Percentiles rank a stretch among this genome's conserved stretches.
Conservation (phyloP, 129 eudicot species). For the Mikania micrantha region DNA sequence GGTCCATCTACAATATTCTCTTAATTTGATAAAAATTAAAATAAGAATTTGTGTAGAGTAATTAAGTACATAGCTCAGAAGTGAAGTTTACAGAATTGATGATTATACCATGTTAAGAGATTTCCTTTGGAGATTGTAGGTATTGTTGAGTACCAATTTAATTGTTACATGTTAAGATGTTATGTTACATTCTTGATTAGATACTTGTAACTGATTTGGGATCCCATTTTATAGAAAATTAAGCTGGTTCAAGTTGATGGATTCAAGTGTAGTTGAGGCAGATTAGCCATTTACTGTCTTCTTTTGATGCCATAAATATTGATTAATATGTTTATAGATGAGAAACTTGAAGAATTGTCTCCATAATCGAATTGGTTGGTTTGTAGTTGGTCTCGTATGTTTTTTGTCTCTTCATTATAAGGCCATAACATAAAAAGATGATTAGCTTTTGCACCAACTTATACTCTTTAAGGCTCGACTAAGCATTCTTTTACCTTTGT, state of each 20-base stretch:
- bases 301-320: no score
- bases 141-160: constrained; percentile 3
- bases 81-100: constrained; percentile 16
- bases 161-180: constrained; percentile 17
- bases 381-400: constrained; percentile 4
- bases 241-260: constrained; percentile 10
- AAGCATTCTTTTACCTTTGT: constrained; percentile 15
- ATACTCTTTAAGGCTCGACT: constrained; percentile 17
- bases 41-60: constrained; percentile 28
- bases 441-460: constrained; percentile 18
- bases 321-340: no score
- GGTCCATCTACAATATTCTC: constrained; percentile 24
- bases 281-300: no score
- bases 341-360: neutral
- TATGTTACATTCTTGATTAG: constrained; percentile 12
- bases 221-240: constrained; percentile 4
- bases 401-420: constrained; percentile 3
- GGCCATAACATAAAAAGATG: constrained; percentile 14
- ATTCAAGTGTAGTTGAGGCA: no score
- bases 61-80: constrained; percentile 33
- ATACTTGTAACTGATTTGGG: constrained; percentile 16
- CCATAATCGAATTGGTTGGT: constrained; percentile 5
- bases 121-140: constrained; percentile 10
- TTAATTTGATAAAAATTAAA: constrained; percentile 25
- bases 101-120: constrained; percentile 18